These are phyloP conservation scores for Cicer pinnatifidum DNA, from an alignment of 306 rosid genomes.

Conservation along the genomic window DNA sequence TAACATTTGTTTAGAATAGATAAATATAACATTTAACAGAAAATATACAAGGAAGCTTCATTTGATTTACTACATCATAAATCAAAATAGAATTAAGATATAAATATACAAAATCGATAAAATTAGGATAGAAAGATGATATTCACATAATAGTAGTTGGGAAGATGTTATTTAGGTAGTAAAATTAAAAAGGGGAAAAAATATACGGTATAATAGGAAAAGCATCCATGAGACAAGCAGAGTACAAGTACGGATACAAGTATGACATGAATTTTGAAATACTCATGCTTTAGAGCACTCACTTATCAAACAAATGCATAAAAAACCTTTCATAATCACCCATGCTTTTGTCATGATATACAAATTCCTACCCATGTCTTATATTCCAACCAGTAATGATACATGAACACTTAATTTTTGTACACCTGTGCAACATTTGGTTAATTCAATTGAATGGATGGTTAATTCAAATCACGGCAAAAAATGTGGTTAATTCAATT, in stretches of 20 bases:
- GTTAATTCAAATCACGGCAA: too few species aligned
- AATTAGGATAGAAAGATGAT: neutral
- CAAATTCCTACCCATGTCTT: neutral
- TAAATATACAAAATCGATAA: neutral
- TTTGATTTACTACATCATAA: neutral
- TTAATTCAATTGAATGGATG: too few species aligned
- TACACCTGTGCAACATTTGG: too few species aligned
- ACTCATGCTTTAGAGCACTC: neutral
- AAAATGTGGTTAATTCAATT: too few species aligned
- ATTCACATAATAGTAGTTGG: neutral
- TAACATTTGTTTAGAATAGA: neutral
- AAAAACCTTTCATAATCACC: neutral
- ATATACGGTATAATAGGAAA: neutral
- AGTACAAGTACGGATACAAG: neutral
- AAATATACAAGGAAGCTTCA: neutral
- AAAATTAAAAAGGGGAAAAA: neutral
- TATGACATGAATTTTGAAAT: neutral
- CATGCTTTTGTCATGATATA: neutral
- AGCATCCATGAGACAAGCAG: neutral
- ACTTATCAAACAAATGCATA: neutral
- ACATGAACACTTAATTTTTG: too few species aligned
- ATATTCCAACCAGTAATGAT: neutral
- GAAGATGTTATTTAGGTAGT: neutral
- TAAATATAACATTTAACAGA: neutral
- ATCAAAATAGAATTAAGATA: neutral